Evolutionary conservation across 2,329 filamentous ascomycete species (phyloP), one percentile per base, ranked within the genome.

Genomic region (Ceratocystis albifundus): DNA sequence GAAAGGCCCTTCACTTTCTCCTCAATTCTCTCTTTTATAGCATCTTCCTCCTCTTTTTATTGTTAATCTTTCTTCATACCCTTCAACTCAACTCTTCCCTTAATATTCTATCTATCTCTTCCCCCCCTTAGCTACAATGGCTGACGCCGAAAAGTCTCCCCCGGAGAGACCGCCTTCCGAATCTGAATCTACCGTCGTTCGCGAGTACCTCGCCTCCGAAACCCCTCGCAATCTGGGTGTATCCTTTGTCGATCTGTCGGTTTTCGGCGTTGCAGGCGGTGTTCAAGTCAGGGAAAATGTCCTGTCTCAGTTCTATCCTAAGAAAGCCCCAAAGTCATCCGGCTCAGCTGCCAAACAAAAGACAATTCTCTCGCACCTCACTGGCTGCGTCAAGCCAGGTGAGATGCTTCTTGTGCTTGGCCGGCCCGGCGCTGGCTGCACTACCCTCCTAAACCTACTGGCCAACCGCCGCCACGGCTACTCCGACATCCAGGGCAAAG

Each of bases 401-500:
- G 86, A 89, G 74, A 88, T 89, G 87, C 74, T 88, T 0, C 76
- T 89, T 0, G 86, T 89, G 0, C 77, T 89, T 0, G 87, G 87
- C 2, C 79, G 86, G 0, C 87, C 87, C 0, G 87, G 86, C 0
- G 80, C 84, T 2, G 87, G 87, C 44, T 90, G 88, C 72, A 88
- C 87, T 0, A 88, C 87, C 0, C 78, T 90, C 17, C 77, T 91
- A 59, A 90, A 88, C 71, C 78, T 88, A 70, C 77, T 90, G 4
- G 79, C 85, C 63, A 90, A 90, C 71, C 80, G 82, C 66, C 77
- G 86, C 46, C 75, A 74, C 4, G 86, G 86, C 2, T 89, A 82
- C 70, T 77, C 80, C 50, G 77, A 77, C 1, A 79, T 88, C 1
- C 73, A 78, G 0, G 86, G 86, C 0, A 80, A 86, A 45, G 79